Base-by-base conservation (phyloP, 2,329 filamentous ascomycete genomes). In the Venturia oleaginea region DNA sequence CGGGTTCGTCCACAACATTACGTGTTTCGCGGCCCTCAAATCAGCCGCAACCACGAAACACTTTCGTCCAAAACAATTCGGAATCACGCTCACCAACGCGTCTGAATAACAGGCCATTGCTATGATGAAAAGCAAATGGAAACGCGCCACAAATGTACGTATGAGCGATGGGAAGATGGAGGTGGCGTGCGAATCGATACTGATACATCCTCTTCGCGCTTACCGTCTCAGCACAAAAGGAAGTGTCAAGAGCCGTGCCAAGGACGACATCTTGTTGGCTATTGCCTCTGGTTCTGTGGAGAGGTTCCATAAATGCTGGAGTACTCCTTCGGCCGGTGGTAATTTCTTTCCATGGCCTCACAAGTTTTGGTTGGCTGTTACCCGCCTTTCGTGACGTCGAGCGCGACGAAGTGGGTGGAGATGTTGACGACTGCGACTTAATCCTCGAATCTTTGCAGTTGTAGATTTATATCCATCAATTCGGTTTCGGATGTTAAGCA, bases 1-100 rank as follows among this genome's bases (percentile, higher is more conserved):
- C 19, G 27, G 17, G 22, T 13, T 57, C 51, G 27, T 57, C 30
- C 51, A 1, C 51, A 57, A 34, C 51, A 17, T 11, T 30, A 19
- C 27, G 17, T 57, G 51, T 57, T 57, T 57, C 51, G 51, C 51
- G 8, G 27, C 19, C 51, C 51, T 57, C 27, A 57, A 57, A 57
- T 57, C 51, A 34, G 27, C 30, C 15, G 17, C 24, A 57, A 57
- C 15, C 51, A 34, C 51, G 30, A 57, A 57, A 57, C 51, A 57
- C 30, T 32, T 22, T 5, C 30, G 8, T n/a, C 17, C n/a, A 57
- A 57, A 57, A 57, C 51, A 57, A 27, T 27, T 34, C 27, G 51
- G 7, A 34, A 48, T n/a, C 27, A n/a, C 51, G 11, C 30, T 57
- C 27, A n/a, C 19, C 15, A 57, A 22, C 24, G 17, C 48, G 22